These are phyloP conservation scores for Alloascoidea africana DNA, from an alignment of 805 yeast species.

Conservation along the genomic window DNA sequence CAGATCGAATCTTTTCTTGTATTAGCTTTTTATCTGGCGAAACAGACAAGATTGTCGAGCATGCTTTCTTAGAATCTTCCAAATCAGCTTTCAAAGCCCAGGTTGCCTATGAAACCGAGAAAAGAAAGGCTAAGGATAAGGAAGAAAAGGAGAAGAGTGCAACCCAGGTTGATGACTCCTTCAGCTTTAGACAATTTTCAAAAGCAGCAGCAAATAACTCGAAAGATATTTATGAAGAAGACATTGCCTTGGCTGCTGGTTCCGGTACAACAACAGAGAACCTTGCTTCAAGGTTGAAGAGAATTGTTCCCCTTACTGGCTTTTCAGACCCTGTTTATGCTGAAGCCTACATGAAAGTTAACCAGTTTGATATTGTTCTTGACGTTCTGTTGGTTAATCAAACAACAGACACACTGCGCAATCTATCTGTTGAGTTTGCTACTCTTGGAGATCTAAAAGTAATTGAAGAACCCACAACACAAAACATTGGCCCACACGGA, in stretches of 20 bases:
- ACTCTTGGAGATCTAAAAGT: constrained; percentile 93
- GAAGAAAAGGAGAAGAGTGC: constrained; percentile 46
- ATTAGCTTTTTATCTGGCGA: constrained; percentile 47
- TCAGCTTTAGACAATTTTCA: constrained; percentile 66
- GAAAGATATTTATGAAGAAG: constrained; percentile 38
- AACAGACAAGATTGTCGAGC: constrained; percentile 28
- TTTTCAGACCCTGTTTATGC: constrained; percentile 97
- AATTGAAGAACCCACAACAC: constrained; percentile 78
- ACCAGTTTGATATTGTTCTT: constrained; percentile 88
- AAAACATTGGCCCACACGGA: constrained; percentile 93
- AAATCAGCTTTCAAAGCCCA: constrained; percentile 70
- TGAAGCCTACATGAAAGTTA: constrained; percentile 92
- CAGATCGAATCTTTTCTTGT: constrained; percentile 87
- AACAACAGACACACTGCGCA: constrained; percentile 80
- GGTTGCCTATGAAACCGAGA: constrained; percentile 41
- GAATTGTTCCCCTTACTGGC: constrained; percentile 91
- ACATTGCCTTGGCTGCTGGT: constrained; percentile 36
- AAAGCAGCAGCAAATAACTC: constrained; percentile 21
- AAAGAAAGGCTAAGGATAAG: constrained; percentile 39
- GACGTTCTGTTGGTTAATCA: constrained; percentile 93
- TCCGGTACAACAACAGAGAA: constrained; percentile 33
- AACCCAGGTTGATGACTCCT: constrained; percentile 64
- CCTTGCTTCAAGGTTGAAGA: constrained; percentile 65
- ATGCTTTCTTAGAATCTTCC: constrained; percentile 78
- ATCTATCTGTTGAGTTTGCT: constrained; percentile 87